Base-by-base conservation (phyloP, 2,329 filamentous ascomycete species). In the Didymella lethalis region DNA sequence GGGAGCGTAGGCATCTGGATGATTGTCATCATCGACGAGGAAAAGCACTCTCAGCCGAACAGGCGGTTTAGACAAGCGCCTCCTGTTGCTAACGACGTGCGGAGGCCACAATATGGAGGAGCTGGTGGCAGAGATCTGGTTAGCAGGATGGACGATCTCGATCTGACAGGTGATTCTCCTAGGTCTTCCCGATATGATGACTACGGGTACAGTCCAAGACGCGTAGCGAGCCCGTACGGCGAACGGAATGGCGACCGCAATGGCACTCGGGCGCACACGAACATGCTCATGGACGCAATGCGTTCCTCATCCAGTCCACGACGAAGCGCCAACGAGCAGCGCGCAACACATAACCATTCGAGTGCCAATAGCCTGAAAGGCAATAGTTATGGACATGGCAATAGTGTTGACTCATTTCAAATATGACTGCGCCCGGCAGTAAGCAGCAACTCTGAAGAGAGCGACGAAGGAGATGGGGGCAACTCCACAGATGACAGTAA, bases 1-100 rank as follows among this genome's bases (percentile, higher is more conserved):
- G 87, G 88, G 1, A 80, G 84, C 3, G 86, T 93, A 0, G 90
- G 90, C 16, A 89, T 92, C 0, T 93, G 90, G 90, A 90, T 93
- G 88, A 82, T 92, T 6, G 83, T 92, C 0, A 81, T 93, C 14
- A 86, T 91, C 3, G 88, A 92, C 62, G 87, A 75, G 52, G 73
- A 76, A n/a, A 74, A 74, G 20, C 51, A 64, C 14, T 14, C 50
- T 1, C 53, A 56, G 7, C 63, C 67, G 12, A 59, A 54, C 23
- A 67, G 73, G 25, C 54, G 70, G 8, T 76, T 76, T 57, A 65
- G 73, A 16, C 65, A 65, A 25, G 73, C 74, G 20, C 74, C 74
- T 2, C 74, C 74, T 3, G 65, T 77, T 7, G 44, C 72, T 1
- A 66, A 50, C 16, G 68, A 75, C 23, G 59, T 75, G 40, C 61